These are phyloP conservation scores for Setaria viridis DNA, from an alignment of 202 grass and related monocot genomes.

Conservation along the genomic window DNA sequence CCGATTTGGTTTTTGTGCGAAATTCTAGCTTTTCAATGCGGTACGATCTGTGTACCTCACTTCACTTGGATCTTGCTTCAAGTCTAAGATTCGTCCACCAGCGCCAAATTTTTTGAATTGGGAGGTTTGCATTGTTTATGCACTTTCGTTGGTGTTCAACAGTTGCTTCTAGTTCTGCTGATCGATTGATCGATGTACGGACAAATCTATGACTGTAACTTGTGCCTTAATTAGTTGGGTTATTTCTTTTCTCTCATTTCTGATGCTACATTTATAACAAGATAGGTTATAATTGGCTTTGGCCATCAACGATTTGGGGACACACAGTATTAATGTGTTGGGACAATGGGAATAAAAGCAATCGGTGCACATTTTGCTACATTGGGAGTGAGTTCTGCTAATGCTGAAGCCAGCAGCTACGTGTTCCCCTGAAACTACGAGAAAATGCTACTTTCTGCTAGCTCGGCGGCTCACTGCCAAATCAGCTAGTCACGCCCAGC, in stretches of 20 bases:
- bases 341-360: background rate
- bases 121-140: background rate
- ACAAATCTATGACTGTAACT: background rate
- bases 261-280: background rate
- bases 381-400: background rate
- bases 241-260: background rate
- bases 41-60: background rate
- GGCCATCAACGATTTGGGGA: too few species aligned
- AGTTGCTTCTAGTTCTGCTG: background rate
- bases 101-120: background rate
- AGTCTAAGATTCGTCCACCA: background rate
- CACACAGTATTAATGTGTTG: background rate
- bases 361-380: background rate
- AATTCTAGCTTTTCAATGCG: background rate
- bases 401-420: background rate
- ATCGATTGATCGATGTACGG: background rate
- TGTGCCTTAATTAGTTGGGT: background rate
- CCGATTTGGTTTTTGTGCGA: background rate
- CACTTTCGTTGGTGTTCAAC: background rate
- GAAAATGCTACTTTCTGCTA: background rate
- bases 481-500: background rate
- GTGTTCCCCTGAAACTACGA: background rate
- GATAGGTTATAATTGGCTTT: background rate
- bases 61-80: constrained; percentile 31
- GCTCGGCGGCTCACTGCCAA: background rate